Evolutionary conservation across 441 rosid genomes (phyloP), one percentile per base, ranked within the genome.

Genomic region (Mallotus japonicus): DNA sequence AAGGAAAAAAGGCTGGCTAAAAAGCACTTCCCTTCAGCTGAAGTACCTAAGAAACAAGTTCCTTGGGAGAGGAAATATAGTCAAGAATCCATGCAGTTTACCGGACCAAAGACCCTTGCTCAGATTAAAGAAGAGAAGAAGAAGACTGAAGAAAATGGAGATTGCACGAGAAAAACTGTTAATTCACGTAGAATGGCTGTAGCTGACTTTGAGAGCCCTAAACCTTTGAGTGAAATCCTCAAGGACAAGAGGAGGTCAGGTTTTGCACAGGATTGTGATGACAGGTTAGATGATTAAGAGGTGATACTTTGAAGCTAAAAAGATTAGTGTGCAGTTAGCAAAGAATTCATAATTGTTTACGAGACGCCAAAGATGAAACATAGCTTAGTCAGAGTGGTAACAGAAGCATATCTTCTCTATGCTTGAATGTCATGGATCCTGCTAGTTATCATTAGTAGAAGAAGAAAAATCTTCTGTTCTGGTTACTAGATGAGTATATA

Each of bases 21-120:
- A 50, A 44, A 62, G 58, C 71, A 67, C 69, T 65, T 78, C 24
- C 56, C 42, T 53, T 58, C 79, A 61, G 70, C 80, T 42, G 81
- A 78, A 47, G 47, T 62, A 46, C 75, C 73, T 32, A 78, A 80
- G 77, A 78, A 81, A 68, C 65, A 71, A 65, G 46, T 65, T 69
- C 62, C 77, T 19, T 71, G 80, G 67, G 80, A 70, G 67, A 77
- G 60, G 74, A 81, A 73, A 76, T 76, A 71, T 65, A 40, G 32
- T 37, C 70, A 62, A 65, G 69, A 70, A n/a, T 66, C 79, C 51
- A 53, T 56, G 65, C 65, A 80, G 70, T 88, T 88, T 76, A 67
- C 84, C 22, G 83, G 90, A 65, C 90, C 90, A 55, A 86, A 79
- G 82, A 83, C 85, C 69, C 88, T 82, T 63, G 84, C 84, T n/a